Base-by-base conservation (phyloP, 768 basidiomycete genomes). In the Melanogaster broomeanus region DNA sequence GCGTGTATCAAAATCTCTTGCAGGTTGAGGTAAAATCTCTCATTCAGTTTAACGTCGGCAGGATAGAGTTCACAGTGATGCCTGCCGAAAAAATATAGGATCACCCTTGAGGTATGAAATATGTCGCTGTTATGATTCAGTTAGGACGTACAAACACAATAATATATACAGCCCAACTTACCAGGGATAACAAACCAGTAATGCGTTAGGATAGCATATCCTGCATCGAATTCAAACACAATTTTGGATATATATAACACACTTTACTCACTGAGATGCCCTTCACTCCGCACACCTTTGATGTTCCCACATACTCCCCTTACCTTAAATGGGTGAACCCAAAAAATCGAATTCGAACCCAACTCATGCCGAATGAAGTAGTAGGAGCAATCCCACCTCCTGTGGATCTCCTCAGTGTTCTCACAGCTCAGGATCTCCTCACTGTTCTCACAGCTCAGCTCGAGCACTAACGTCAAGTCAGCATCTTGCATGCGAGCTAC, bases 301-400 rank as follows among this genome's bases (percentile, higher is more conserved):
- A 62, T 25, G 75, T 66, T 18, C 38, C 5, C 64, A 62, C 73
- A 48, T 41, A 78, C 57, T 67, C 7, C 77, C 79, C 30, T 67
- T 64, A 73, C 56, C 6, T 41, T 18, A 21, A 69, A 73, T 0
- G 68, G 53, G 28, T 81, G 73, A 27, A 81, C 48, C 70, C 77
- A 84, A 50, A 82, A 83, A 12, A 81, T 62, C 7, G 64, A 60
- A 13, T 74, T 72, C 0, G 64, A 60, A 13, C 75, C 72, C 0
- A 61, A 62, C 0, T 57, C 28, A 46, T 81, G 78, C 48, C 79
- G 68, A 11, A 72, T 75, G 42, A 74, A 76, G 53, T 80, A 81
- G 57, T 81, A 81, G 53, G 68, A 21, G 4, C 51, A 52, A n/a
- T n/a, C n/a, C n/a, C n/a, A n/a, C n/a, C n/a, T n/a, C n/a, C n/a